Conservation (phyloP, 2,329 filamentous ascomycete genomes). For the Aspergillus sp. region DNA sequence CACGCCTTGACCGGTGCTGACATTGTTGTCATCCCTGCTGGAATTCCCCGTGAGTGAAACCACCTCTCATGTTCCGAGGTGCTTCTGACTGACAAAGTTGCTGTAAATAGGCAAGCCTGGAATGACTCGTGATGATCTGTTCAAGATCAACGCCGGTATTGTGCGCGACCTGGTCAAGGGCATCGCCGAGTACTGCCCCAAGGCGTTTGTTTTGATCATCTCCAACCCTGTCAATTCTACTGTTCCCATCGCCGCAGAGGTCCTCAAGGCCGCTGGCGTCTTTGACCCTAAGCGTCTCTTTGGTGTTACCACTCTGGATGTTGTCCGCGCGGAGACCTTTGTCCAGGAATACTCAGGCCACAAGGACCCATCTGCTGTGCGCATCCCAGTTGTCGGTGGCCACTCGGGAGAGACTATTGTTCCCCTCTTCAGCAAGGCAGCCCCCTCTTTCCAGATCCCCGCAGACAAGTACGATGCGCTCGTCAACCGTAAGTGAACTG, state of each 20-base stretch:
- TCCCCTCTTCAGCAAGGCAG: slow-evolving; percentile 90
- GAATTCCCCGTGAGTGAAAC: slow-evolving; percentile 80
- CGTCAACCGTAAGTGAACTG: slow-evolving; percentile 68
- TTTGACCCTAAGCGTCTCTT: slow-evolving; percentile 97
- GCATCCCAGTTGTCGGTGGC: slow-evolving; percentile 89
- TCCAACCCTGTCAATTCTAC: slow-evolving; percentile 99
- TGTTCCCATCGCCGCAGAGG: slow-evolving; percentile 94
- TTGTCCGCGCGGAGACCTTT: slow-evolving; percentile 97
- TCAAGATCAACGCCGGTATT: slow-evolving; percentile 99
- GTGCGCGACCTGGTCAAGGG: slow-evolving; percentile 91
- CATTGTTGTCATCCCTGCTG: slow-evolving; percentile 94
- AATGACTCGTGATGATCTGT: slow-evolving; percentile 98
- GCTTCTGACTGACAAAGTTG: slow-evolving; percentile 22
- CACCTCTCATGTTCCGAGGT: neutral
- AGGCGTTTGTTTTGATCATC: slow-evolving; percentile 94
- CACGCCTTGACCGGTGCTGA: slow-evolving; percentile 88
- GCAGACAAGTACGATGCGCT: slow-evolving; percentile 87
- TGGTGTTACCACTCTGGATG: slow-evolving; percentile 97
- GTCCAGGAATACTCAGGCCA: slow-evolving; percentile 81
- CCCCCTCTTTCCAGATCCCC: slow-evolving; percentile 77
- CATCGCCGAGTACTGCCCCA: slow-evolving; percentile 82
- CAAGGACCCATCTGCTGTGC: slow-evolving; percentile 78
- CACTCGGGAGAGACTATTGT: slow-evolving; percentile 99
- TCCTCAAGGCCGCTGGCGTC: slow-evolving; percentile 87
- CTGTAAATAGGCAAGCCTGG: slow-evolving; percentile 80